These are phyloP conservation scores for Plasmodium malariae DNA, from an alignment of 169 alveolate genomes.

Conservation along the genomic window DNA sequence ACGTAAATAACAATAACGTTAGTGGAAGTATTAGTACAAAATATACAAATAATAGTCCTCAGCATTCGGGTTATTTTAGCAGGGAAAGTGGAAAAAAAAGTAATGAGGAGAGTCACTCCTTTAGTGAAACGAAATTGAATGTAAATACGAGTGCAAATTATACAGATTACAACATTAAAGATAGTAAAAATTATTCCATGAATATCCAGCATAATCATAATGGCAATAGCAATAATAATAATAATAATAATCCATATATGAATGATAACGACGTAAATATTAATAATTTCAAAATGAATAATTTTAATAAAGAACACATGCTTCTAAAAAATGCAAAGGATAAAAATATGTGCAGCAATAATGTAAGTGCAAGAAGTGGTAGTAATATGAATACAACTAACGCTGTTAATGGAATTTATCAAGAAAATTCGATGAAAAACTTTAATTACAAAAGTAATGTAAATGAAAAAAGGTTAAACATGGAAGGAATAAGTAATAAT, in stretches of 20 bases:
- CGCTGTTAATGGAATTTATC: constrained; percentile 2
- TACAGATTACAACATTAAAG: constrained; percentile 20
- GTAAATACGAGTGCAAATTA: constrained; percentile 45
- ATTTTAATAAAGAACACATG: constrained; percentile 34
- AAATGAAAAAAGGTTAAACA: constrained; percentile 24
- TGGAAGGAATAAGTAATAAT: constrained; percentile 3
- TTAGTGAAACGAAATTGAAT: constrained; percentile 48
- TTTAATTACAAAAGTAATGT: constrained; percentile 12
- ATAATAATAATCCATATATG: constrained; percentile 5
- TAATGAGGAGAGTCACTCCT: constrained; percentile 1
- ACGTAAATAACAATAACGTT: background rate
- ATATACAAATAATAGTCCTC: constrained; percentile 3
- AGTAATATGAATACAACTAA: background rate
- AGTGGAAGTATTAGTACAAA: background rate
- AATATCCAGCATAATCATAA: background rate
- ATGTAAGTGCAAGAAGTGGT: background rate
- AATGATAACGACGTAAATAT: constrained; percentile 22
- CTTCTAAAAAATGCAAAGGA: constrained; percentile 36
- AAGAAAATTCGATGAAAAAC: constrained; percentile 32
- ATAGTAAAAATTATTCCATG: constrained; percentile 17
- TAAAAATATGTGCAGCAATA: constrained; percentile 17
- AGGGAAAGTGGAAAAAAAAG: constrained; percentile 9
- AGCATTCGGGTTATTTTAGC: constrained; percentile 13
- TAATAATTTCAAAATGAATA: constrained; percentile 15
- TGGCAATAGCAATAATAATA: background rate